Base-by-base conservation (phyloP, 352 stramenopile genomes). In the Phytopythium kandeliae region DNA sequence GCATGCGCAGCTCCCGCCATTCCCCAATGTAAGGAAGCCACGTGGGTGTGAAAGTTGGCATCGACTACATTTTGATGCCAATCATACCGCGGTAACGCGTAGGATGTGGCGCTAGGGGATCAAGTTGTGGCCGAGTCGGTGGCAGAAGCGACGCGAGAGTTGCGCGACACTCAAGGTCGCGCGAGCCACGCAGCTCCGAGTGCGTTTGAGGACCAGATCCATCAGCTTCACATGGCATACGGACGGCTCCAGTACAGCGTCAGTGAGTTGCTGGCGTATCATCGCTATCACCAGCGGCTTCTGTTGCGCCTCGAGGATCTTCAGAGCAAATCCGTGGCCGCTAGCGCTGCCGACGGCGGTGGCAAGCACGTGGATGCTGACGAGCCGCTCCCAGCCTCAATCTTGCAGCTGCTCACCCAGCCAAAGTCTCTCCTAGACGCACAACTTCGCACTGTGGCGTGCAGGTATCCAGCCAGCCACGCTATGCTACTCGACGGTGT, bases 181-280 rank as follows among this genome's bases (percentile, higher is more conserved):
- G 38, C 3, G 9, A 45, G 21, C 4, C 38, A 45, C 26, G 21
- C 38, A 7, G 33, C 38, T 15, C 19, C n/a, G 25, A 25, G 55
- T 13, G 17, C 40, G 0, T 52, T 73, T 10, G 60, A 78, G 17
- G 45, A 59, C 1, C 54, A 64, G 40, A 65, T 74, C 24, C 62
- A 78, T 22, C 65, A 71, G 25, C 46, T 82, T 9, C 77, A 88
- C 12, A 49, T 45, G 13, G 65, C 60, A 1, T 73, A 71, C 28
- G 74, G 77, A 11, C 67, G 65, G 0, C 62, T 88, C 25, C 58
- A 66, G 45, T 34, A 62, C 19, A 65, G 77, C 49, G 30, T 76
- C 24, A 68, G 66, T 38, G 62, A 74, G 35, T 53, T 85, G 7
- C 19, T 65, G 40, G 33, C 64, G 3, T 69, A 66, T n/a, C 34